These are phyloP conservation scores for Lachancea kluyveri DNA, from an alignment of 805 yeast species.

Conservation along the genomic window DNA sequence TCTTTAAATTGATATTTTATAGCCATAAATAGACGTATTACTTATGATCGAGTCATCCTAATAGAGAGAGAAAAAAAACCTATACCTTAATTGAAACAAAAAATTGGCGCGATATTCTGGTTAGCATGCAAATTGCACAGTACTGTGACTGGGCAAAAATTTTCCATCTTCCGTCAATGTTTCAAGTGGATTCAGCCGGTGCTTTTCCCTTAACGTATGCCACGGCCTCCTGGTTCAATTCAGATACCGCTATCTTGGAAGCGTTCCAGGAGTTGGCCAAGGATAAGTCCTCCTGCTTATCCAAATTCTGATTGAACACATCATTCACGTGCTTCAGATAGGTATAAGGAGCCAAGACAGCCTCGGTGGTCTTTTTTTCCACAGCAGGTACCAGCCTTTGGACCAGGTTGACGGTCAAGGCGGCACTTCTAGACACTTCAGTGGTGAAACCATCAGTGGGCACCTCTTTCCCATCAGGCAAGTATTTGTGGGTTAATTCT, in stretches of 20 bases:
- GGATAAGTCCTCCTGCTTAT: conserved; percentile 34
- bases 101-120: no score
- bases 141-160: no score
- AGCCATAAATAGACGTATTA: no score
- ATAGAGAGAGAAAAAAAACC: no score
- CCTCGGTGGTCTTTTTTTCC: conserved; percentile 19
- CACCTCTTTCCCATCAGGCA: conserved; percentile 42
- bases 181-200: background rate
- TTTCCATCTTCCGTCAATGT: conserved; percentile 6
- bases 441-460: conserved; percentile 42
- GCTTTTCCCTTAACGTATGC: conserved; percentile 6
- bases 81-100: no score
- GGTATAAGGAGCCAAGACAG: conserved; percentile 32
- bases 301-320: conserved; percentile 36
- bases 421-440: conserved; percentile 50
- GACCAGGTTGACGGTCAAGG: conserved; percentile 36
- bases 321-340: conserved; percentile 32
- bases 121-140: no score
- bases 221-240: conserved; percentile 30
- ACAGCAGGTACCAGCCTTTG: conserved; percentile 34
- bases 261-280: conserved; percentile 28
- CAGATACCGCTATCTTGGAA: conserved; percentile 27
- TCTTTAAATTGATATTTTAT: no score
- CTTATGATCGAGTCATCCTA: no score
- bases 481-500: conserved; percentile 35